Evolutionary conservation across 768 basidiomycete species (phyloP).

Genomic region (Lactarius deliciosus): DNA sequence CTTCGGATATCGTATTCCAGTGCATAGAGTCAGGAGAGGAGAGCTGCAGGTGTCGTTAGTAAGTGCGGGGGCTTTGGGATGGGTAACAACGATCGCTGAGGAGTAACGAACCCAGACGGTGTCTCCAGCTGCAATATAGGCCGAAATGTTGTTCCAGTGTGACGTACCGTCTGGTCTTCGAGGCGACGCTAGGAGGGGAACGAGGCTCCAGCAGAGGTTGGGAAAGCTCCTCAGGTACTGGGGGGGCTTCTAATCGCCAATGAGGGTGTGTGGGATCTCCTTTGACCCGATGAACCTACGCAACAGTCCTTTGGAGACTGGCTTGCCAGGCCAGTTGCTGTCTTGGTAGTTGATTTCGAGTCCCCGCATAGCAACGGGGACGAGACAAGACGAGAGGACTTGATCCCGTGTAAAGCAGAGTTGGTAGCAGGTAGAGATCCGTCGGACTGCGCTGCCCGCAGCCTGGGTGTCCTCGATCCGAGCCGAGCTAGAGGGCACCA

Average conservation of each 20-base stretch:
- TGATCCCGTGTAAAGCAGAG: background rate
- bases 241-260: background rate
- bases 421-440: background rate
- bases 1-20: conserved; percentile 1
- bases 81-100: conserved; percentile 4
- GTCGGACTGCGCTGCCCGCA: background rate
- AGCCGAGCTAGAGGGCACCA: background rate
- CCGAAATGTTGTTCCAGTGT: background rate
- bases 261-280: background rate
- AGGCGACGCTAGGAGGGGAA: background rate
- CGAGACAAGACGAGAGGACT: background rate
- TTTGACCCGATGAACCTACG: background rate
- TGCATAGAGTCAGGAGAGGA: background rate
- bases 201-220: background rate
- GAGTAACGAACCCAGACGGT: background rate
- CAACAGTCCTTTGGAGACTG: background rate
- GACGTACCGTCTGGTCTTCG: background rate
- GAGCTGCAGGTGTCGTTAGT: background rate
- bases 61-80: background rate
- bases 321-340: background rate
- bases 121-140: background rate
- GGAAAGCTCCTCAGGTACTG: background rate
- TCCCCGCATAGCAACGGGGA: background rate
- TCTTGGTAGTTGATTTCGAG: background rate
- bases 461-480: background rate